Conservation (phyloP, 345 rosid genomes). For the Melaleuca alternifolia region DNA sequence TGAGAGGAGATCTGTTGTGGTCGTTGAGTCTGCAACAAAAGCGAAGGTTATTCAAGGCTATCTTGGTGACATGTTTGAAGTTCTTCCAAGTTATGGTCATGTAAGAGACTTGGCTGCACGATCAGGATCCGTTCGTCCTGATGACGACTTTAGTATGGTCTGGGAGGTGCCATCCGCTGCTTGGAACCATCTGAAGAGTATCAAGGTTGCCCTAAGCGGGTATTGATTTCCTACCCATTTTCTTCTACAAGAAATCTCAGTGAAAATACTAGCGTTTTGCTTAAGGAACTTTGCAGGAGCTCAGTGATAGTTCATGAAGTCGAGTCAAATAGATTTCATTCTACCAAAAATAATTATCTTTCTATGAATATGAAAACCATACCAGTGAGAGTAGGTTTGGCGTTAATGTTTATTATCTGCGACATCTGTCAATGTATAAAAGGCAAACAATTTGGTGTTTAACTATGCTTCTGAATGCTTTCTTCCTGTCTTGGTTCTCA, state of each 20-base stretch:
- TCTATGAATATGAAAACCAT: neutral
- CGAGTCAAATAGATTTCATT: neutral
- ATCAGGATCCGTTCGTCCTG: conserved; percentile 95
- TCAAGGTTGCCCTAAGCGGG: conserved; percentile 84
- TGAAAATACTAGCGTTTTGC: neutral
- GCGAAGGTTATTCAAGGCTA: conserved; percentile 92
- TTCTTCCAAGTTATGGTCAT: conserved; percentile 95
- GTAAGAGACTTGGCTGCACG: conserved; percentile 93
- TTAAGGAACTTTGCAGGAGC: neutral
- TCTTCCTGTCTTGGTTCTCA: conserved; percentile 40
- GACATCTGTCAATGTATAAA: neutral
- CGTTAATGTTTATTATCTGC: neutral
- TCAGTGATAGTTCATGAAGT: neutral
- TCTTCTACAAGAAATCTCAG: neutral
- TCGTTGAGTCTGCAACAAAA: conserved; percentile 88
- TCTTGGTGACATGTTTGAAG: conserved; percentile 87
- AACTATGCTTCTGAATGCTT: conserved; percentile 9
- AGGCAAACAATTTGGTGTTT: neutral
- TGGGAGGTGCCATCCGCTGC: conserved; percentile 98
- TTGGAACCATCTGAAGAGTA: conserved; percentile 97
- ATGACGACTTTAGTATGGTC: conserved; percentile 96
- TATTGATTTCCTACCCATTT: conserved; percentile 8
- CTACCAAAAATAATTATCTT: neutral
- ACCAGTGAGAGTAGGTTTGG: neutral
- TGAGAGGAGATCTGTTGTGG: conserved; percentile 73